Conservation (phyloP, 1,284 basidiomycete genomes). For the Amylostereum areolatum region DNA sequence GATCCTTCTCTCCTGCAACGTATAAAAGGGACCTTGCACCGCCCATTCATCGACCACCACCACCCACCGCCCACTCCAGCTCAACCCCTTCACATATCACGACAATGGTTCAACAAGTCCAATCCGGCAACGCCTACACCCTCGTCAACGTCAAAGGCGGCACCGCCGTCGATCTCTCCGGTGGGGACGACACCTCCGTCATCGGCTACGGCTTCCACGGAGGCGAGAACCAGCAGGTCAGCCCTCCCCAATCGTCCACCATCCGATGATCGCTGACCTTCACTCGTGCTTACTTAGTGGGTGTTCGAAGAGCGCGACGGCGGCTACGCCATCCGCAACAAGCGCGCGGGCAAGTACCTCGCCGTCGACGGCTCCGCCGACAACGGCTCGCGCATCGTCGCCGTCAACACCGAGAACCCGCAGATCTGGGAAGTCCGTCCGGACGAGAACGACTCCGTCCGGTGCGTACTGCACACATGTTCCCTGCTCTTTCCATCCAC, state of each 20-base stretch:
- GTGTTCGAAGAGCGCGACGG: conserved; percentile 9
- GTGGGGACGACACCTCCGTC: conserved; percentile 38
- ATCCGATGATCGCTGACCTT: neutral
- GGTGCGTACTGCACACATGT: conserved; percentile 4
- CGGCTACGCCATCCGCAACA: conserved; percentile 29
- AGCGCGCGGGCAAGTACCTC: conserved; percentile 31
- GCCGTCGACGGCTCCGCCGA: conserved; percentile 17
- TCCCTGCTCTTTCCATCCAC: neutral
- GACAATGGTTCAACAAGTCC: conserved; percentile 17
- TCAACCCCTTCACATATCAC: neutral
- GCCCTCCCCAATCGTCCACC: conserved; percentile 3
- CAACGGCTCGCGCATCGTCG: conserved; percentile 31
- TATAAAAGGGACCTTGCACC: conserved; percentile 15
- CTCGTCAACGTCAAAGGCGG: conserved; percentile 44
- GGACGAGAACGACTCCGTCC: conserved; percentile 12
- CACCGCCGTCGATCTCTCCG: conserved; percentile 51
- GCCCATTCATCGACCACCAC: conserved; percentile 2
- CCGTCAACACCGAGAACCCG: conserved; percentile 17
- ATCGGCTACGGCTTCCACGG: conserved; percentile 41
- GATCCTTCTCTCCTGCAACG: neutral
- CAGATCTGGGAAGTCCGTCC: conserved; percentile 17
- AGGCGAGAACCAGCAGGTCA: conserved; percentile 44
- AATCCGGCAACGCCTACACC: conserved; percentile 29
- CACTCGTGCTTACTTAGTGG: conserved; percentile 3
- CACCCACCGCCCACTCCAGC: neutral